phyloP scores from a whole-genome alignment of 1,284 basidiomycete genomes.

The Melampsora americana region DNA sequence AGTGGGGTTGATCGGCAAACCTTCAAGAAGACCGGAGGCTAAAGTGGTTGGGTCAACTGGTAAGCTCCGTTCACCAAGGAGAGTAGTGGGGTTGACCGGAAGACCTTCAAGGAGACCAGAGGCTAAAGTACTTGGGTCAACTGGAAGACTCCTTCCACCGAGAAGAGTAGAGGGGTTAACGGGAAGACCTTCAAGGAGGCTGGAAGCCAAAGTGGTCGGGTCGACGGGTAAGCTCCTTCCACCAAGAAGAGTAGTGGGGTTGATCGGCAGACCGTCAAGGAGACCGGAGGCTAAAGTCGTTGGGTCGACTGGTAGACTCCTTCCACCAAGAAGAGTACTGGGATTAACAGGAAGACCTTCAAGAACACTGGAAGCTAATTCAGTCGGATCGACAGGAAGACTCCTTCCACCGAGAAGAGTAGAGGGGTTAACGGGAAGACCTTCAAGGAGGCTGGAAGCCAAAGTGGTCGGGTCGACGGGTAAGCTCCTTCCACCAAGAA shows the following conservation, averaged over 20 bases:
- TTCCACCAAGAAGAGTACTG: neutral
- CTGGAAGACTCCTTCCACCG: neutral
- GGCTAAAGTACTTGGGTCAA: neutral
- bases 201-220: neutral
- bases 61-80: neutral
- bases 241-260: neutral
- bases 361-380: neutral
- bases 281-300: neutral
- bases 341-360: neutral
- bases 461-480: neutral
- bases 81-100: neutral
- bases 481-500: neutral
- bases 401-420: neutral
- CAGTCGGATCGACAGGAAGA: neutral
- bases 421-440: neutral
- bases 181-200: neutral
- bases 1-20: neutral
- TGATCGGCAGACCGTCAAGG: neutral
- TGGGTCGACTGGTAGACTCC: neutral
- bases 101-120: neutral
- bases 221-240: neutral
- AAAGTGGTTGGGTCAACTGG: neutral
- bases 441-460: neutral
- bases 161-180: neutral
- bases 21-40: neutral